These are phyloP conservation scores for Hypoxylon fuscum DNA, from an alignment of 495 filamentous ascomycete genomes.

Conservation along the genomic window DNA sequence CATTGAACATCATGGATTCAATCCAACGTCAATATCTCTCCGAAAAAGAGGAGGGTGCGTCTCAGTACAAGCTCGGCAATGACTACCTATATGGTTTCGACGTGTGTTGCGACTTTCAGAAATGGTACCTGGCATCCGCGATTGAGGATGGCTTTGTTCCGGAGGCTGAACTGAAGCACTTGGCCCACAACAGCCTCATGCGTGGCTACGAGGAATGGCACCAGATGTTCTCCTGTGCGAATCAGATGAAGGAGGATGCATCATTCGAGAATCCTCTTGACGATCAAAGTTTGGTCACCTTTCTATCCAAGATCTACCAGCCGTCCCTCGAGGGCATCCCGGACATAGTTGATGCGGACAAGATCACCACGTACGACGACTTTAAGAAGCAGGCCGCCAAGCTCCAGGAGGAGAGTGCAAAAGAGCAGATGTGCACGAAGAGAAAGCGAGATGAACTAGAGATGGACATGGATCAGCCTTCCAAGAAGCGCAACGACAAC, in stretches of 20 bases:
- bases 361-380: no score
- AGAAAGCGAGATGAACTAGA: constrained; percentile 9
- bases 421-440: background rate
- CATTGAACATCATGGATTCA: constrained; percentile 7
- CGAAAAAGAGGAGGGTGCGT: background rate
- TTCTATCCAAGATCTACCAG: constrained; percentile 22
- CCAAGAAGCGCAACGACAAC: constrained; percentile 14
- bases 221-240: constrained; percentile 44
- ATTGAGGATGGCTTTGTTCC: constrained; percentile 34
- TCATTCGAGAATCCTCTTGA: constrained; percentile 31
- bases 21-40: constrained; percentile 17
- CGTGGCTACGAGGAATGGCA: constrained; percentile 48
- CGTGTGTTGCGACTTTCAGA: constrained; percentile 33
- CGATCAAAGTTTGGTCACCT: constrained; percentile 35
- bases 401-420: background rate
- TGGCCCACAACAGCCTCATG: constrained; percentile 38
- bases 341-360: no score
- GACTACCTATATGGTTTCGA: constrained; percentile 46
- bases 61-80: constrained; percentile 4
- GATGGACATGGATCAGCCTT: background rate
- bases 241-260: constrained; percentile 33
- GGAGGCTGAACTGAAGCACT: constrained; percentile 36
- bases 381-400: background rate
- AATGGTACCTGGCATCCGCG: constrained; percentile 35
- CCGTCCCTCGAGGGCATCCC: background rate